Percentiles rank a stretch among this genome's conserved stretches.
Evolutionary conservation across 805 yeast species (phyloP).

Genomic region (Lachancea quebecensis): DNA sequence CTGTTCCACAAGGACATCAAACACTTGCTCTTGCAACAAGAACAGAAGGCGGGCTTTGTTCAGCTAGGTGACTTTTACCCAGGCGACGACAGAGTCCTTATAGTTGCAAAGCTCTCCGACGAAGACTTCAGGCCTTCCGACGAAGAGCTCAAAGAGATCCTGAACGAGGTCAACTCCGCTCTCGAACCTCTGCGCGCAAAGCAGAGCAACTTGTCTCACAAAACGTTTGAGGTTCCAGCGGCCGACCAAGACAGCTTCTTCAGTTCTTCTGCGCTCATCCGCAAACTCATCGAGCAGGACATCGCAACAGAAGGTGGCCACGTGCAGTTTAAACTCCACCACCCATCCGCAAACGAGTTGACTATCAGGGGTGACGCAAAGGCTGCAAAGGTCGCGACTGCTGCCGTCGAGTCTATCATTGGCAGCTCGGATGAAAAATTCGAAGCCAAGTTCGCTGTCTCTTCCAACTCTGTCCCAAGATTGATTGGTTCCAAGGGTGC

Average conservation of each 20-base stretch:
- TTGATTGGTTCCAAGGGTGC: constrained; percentile 88
- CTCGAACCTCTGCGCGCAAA: constrained; percentile 53
- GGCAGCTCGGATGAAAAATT: constrained; percentile 21
- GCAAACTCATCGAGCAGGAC: constrained; percentile 29
- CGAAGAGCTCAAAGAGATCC: constrained; percentile 48
- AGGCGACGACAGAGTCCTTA: constrained; percentile 42
- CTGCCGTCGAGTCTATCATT: constrained; percentile 32
- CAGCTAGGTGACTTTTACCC: constrained; percentile 47
- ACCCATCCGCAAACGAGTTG: constrained; percentile 46
- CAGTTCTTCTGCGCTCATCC: constrained; percentile 14
- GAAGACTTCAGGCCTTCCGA: constrained; percentile 71
- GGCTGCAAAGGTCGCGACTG: constrained; percentile 43
- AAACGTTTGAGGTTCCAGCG: constrained; percentile 44
- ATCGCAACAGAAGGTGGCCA: constrained; percentile 32
- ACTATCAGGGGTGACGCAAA: constrained; percentile 61
- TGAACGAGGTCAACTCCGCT: constrained; percentile 47
- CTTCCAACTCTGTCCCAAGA: constrained; percentile 62
- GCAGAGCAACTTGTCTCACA: constrained; percentile 46
- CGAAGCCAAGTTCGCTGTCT: constrained; percentile 48
- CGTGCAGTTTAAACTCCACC: constrained; percentile 43
- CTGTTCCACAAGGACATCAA: constrained; percentile 27
- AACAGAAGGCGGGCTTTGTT: constrained; percentile 47
- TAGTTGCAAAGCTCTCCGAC: constrained; percentile 44
- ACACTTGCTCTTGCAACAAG: constrained; percentile 19
- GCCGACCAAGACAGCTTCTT: constrained; percentile 45